Percentiles rank a stretch among this genome's conserved stretches.
These are phyloP conservation scores for Austroboletus sp. DNA, from an alignment of 1,284 basidiomycete species.

Conservation along the genomic window DNA sequence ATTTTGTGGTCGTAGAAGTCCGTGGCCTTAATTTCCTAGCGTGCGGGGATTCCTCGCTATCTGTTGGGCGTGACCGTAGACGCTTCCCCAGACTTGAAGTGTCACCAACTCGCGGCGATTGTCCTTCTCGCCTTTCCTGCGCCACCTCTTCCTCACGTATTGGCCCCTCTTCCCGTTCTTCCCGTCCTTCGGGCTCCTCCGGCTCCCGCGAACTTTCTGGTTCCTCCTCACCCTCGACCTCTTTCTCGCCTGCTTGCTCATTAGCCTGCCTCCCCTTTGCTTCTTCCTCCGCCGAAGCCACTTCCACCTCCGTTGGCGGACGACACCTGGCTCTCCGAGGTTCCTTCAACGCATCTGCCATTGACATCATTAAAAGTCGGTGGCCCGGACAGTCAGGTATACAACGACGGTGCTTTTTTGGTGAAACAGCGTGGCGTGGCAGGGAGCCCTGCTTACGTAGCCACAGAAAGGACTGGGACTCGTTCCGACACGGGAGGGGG, in stretches of 20 bases:
- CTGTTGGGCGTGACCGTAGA: conserved; percentile 10
- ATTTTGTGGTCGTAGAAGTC: background rate
- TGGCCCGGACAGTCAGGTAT: conserved; percentile 19
- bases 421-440: conserved; percentile 26
- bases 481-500: conserved; percentile 23
- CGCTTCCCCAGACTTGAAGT: conserved; percentile 16
- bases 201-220: conserved; percentile 13
- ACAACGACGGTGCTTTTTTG: conserved; percentile 21
- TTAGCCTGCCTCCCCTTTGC: background rate
- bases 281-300: conserved; percentile 18
- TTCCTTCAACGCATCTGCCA: conserved; percentile 17
- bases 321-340: conserved; percentile 24
- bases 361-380: conserved; percentile 20
- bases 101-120: background rate
- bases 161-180: background rate
- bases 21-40: conserved; percentile 18
- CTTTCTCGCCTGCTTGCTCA: conserved; percentile 1
- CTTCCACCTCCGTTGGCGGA: conserved; percentile 20
- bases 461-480: conserved; percentile 28
- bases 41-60: conserved; percentile 14
- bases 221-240: background rate
- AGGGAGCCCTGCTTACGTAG: conserved; percentile 19
- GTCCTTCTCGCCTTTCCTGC: conserved; percentile 2
- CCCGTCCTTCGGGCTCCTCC: conserved; percentile 15
- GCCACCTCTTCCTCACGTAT: conserved; percentile 6